Conservation (phyloP, 441 rosid genomes). For the Bocquillonia castaneifolia region DNA sequence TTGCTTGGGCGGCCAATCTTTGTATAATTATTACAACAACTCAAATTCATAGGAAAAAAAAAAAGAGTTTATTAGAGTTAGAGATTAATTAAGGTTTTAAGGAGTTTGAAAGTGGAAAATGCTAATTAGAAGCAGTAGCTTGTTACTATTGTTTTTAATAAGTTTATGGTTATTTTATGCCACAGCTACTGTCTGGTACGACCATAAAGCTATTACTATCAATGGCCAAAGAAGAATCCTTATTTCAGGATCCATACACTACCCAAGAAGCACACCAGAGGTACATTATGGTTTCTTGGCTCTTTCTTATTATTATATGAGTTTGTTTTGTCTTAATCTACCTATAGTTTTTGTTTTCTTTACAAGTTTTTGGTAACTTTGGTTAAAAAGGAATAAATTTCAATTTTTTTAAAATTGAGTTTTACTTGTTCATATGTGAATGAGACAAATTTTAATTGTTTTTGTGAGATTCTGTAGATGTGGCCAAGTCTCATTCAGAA, state of each 20-base stretch:
- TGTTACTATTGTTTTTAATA: constrained; percentile 21
- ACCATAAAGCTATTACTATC: constrained; percentile 40
- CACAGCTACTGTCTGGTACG: constrained; percentile 44
- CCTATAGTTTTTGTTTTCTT: background rate
- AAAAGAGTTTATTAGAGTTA: too few relatives aligned
- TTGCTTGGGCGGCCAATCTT: background rate
- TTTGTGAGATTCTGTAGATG: constrained; percentile 38
- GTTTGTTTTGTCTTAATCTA: background rate
- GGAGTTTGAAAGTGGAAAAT: constrained; percentile 15
- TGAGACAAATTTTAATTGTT: background rate
- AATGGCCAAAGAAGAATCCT: constrained; percentile 52
- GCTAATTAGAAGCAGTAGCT: constrained; percentile 5
- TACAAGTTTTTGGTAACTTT: too few relatives aligned
- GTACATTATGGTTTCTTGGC: constrained; percentile 22
- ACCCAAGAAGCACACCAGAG: constrained; percentile 54
- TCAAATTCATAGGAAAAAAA: too few relatives aligned
- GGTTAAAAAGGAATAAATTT: too few relatives aligned
- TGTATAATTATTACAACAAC: too few relatives aligned
- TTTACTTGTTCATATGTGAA: background rate
- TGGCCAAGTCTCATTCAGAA: constrained; percentile 73
- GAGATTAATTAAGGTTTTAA: constrained; percentile 15
- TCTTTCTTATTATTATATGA: background rate
- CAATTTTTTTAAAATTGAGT: too few relatives aligned
- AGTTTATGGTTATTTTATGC: constrained; percentile 42
- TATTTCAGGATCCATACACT: constrained; percentile 43